Conservation (phyloP, 345 rosid genomes). For the Balakata baccata region DNA sequence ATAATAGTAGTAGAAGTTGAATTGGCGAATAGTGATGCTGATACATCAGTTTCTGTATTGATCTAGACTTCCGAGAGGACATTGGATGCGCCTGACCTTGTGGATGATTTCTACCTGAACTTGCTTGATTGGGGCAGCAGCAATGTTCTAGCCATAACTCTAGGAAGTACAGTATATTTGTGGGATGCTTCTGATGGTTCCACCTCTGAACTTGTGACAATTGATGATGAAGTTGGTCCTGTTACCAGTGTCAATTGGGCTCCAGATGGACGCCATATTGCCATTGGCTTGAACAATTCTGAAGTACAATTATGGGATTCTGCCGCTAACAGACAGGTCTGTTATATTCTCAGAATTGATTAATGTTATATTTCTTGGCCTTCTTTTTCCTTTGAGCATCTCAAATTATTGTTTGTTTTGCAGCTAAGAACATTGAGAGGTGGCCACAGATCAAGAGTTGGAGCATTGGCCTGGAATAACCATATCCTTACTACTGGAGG, state of each 20-base stretch:
- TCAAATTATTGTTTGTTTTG: background rate
- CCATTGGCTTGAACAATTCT: constrained; percentile 48
- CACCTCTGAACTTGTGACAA: constrained; percentile 48
- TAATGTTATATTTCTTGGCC: background rate
- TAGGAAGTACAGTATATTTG: constrained; percentile 44
- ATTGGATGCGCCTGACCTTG: constrained; percentile 14
- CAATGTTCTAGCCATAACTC: constrained; percentile 41
- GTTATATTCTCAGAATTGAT: background rate
- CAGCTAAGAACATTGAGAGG: constrained; percentile 43
- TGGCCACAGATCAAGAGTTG: constrained; percentile 41
- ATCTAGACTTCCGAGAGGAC: constrained; percentile 17
- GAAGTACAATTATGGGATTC: constrained; percentile 55
- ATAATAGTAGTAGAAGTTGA: background rate
- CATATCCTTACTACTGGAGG: constrained; percentile 53
- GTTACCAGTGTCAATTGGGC: constrained; percentile 52
- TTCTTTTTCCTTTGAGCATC: background rate
- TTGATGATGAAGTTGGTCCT: constrained; percentile 42
- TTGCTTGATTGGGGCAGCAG: constrained; percentile 41
- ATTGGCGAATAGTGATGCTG: background rate
- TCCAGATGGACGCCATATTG: constrained; percentile 46
- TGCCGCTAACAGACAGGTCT: constrained; percentile 32
- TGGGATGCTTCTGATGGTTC: constrained; percentile 52
- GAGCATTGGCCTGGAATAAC: constrained; percentile 52
- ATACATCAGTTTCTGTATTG: background rate
- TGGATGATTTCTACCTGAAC: constrained; percentile 12